Base-by-base conservation (phyloP, 139 green algal species). In the Penium margaritaceum region DNA sequence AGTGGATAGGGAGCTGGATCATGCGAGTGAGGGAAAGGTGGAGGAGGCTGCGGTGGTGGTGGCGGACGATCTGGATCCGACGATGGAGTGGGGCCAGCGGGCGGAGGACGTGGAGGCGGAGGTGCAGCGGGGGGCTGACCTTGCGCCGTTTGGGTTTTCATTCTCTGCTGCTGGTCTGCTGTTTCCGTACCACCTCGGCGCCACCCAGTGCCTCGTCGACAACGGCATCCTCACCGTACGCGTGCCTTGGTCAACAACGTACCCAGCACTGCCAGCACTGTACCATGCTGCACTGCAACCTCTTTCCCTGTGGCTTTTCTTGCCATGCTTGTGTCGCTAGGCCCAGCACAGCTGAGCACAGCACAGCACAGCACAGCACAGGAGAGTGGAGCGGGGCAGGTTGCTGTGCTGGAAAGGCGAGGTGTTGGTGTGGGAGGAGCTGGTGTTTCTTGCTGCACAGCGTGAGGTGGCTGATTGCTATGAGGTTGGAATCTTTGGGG, bases 101-200 rank as follows among this genome's bases (percentile, higher is more conserved):
- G 21, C 21, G 29, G 67, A 67, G 34, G 66, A 74, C 51, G 41
- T 74, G 24, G 66, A 74, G 41, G 66, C 39, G 14, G 66, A 74
- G 37, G 5, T 67, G 15, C n/a, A 67, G 12, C 32, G 66, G 15
- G 5, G 41, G 1, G 21, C 14, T 30, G 24, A 27, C 12, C 21
- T 71, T 21, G 72, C 21, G 14, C 76, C 21, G n/a, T 62, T 62
- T 12, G 74, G 74, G 5, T 81, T 81, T 17, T 68, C 32, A 32
- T 81, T 67, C 67, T 75, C 53, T 24, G 74, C 74, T n/a, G 74
- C 74, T 14, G 74, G 74, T 12, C 67, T 81, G 21, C 70, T 81
- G 24, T 90, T 91, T 38, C 87, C 86, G 0, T 90, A 90, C 51
- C 90, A 91, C 55, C 75, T 91, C 19, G 86, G 85, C 4, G 75